A percentile compares a stretch with the other conserved stretches of the same genome.
Conservation (phyloP, 73 alveolate genomes). For the Stentor roeselii region DNA sequence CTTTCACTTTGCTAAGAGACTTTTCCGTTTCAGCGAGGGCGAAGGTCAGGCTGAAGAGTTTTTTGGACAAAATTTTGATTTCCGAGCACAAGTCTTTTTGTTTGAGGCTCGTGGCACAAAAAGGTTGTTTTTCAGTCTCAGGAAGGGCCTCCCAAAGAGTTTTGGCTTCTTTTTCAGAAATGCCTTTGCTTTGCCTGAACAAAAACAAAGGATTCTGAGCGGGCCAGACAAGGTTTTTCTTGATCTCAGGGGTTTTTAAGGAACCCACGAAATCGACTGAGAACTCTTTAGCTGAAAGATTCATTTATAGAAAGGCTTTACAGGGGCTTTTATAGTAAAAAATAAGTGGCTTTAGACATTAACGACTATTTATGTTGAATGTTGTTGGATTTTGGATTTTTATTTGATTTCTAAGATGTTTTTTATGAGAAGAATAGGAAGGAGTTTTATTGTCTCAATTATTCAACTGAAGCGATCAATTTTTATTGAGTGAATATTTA, state of each 20-base stretch:
- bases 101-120: neutral
- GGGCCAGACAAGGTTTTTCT: neutral
- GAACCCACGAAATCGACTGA: neutral
- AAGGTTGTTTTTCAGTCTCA: neutral
- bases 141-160: neutral
- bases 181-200: neutral
- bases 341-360: neutral
- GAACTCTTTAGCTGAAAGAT: neutral
- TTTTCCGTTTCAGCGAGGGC: neutral
- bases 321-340: neutral
- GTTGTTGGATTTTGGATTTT: too few relatives aligned
- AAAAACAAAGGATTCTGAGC: neutral
- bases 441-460: too few relatives aligned
- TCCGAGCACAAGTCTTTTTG: neutral
- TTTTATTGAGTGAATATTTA: too few relatives aligned
- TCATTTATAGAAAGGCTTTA: too few relatives aligned
- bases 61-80: neutral
- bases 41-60: neutral
- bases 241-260: neutral
- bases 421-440: too few relatives aligned
- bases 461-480: too few relatives aligned
- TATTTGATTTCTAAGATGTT: too few relatives aligned
- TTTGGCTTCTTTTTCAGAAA: neutral
- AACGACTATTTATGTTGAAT: neutral
- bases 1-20: too few relatives aligned